These are phyloP conservation scores for Neurospora sp. DNA, from an alignment of 495 filamentous ascomycete species.

Conservation along the genomic window DNA sequence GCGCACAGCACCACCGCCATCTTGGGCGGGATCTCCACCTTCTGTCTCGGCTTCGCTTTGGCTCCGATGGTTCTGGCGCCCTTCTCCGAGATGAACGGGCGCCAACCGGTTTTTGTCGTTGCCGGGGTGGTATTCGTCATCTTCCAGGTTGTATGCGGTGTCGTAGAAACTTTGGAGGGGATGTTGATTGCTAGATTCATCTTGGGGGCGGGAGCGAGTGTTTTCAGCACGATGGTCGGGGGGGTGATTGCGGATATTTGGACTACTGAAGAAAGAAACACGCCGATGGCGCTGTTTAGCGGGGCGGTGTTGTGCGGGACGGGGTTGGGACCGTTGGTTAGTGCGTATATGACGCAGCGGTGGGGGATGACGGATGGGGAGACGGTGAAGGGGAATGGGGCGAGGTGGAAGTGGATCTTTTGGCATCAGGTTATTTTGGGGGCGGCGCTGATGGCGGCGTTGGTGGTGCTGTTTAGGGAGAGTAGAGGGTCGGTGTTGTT, in stretches of 20 bases:
- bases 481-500: conserved; percentile 77
- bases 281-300: conserved; percentile 82
- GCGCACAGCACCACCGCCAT: conserved; percentile 51
- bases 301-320: conserved; percentile 70
- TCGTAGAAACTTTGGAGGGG: conserved; percentile 59
- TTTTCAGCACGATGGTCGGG: conserved; percentile 88
- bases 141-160: conserved; percentile 66
- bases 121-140: conserved; percentile 58
- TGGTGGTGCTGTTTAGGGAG: conserved; percentile 67
- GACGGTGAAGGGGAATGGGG: background rate
- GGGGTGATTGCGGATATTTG: conserved; percentile 88
- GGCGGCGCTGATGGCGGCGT: conserved; percentile 48
- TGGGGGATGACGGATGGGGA: conserved; percentile 4
- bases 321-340: conserved; percentile 66
- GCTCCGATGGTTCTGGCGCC: conserved; percentile 89
- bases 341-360: conserved; percentile 58
- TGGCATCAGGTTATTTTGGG: conserved; percentile 71
- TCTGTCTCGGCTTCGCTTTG: conserved; percentile 71
- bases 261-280: conserved; percentile 67
- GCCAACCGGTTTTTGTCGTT: conserved; percentile 68
- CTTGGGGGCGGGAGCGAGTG: conserved; percentile 62
- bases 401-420: conserved; percentile 81
- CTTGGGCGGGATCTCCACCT: conserved; percentile 70
- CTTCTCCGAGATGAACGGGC: conserved; percentile 79
- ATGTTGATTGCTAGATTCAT: conserved; percentile 72